Evolutionary conservation across 208 protist genomes (phyloP), one percentile per base, ranked within the genome.

Genomic region (Acanthamoeba healyi): DNA sequence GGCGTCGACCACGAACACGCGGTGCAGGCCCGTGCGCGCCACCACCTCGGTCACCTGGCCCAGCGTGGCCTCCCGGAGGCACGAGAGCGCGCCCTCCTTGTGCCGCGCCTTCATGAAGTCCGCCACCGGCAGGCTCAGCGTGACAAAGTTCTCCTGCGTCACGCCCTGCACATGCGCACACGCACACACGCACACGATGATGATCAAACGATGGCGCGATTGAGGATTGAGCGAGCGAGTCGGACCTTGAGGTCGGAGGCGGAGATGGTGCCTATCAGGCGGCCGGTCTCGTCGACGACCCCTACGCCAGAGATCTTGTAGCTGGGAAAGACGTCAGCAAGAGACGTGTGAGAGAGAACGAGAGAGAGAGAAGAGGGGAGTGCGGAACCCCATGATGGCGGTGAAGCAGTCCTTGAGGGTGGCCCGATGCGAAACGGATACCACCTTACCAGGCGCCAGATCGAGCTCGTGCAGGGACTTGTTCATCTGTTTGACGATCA

Each of bases 381-480:
- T 22, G 5, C 15, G 0, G 9, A n/a, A 79, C 70, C 70, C 70
- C 70, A 81, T 81, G 70, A 81, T 81, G 34, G 70, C 36, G 38
- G 36, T 81, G 70, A 81, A 81, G 70, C 70, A 81, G 24, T 81
- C 70, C 70, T 81, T 40, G 70, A 81, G 70, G 24, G 70, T 81
- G 70, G 70, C 70, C 26, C 70, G 70, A 15, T 81, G 34, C n/a
- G 70, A 81, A 4, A 81, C 70, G 9, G 70, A 81, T 26, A 81
- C 24, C 36, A 81, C 70, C 40, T 81, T 81, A 17, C 70, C 70
- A 10, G 70, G 70, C 9, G 70, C 70, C 22, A 81, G 36, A 38
- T 81, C 70, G 40, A 81, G 70, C 34, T 81, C 70, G 6, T 29
- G 24, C 34, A 81, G 5, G 17, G 36, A 46, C 40, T 46, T 40